Evolutionary conservation across 176 grass and related monocot genomes (phyloP), one percentile per base, ranked within the genome.

Genomic region (Zizania latifolia): DNA sequence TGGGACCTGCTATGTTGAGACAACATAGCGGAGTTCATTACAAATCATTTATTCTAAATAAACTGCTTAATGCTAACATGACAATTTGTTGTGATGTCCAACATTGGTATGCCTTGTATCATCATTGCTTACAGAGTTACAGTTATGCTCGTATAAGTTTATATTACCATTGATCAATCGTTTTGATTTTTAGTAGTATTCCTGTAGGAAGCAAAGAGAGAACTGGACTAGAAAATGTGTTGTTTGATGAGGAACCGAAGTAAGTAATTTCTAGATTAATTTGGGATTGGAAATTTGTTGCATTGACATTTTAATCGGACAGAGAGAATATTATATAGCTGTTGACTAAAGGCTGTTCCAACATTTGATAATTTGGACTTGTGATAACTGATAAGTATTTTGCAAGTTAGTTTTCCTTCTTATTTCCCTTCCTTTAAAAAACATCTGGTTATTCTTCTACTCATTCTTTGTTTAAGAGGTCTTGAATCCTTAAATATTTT

Each of bases 351-450:
- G 30, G 11, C 6, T 78, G n/a, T 4, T 75, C n/a, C 56, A 74
- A 24, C 39, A 24, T 45, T 37, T 62, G 50, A 2, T 70, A 76
- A 14, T 61, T 30, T 41, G 5, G 56, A 63, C 72, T 61, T 40
- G 43, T 4, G 46, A 71, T 6, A 57, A 43, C 33, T 4, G 46
- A 71, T 6, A 57, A 43, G 31, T 70, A 24, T 19, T 70, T 26
- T 85, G 8, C n/a, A 34, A 11, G 26, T 45, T 56, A 72, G 53
- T 36, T 22, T 78, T 62, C 19, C 0, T 62, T 39, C 19, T 62
- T 83, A 23, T 60, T 84, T 70, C 40, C 6, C 43, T 58, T 66
- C 39, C 4, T 58, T 55, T 27, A 35, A 36, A 57, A 77, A 72
- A 45, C 19, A 78, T 54, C 9, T 19, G 21, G 10, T 8, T 76